A percentile compares a stretch with the other conserved stretches of the same genome.
Evolutionary conservation across 192 early-diverging fungal species (phyloP).

Genomic region (Rhizoclosmatium globosum): DNA sequence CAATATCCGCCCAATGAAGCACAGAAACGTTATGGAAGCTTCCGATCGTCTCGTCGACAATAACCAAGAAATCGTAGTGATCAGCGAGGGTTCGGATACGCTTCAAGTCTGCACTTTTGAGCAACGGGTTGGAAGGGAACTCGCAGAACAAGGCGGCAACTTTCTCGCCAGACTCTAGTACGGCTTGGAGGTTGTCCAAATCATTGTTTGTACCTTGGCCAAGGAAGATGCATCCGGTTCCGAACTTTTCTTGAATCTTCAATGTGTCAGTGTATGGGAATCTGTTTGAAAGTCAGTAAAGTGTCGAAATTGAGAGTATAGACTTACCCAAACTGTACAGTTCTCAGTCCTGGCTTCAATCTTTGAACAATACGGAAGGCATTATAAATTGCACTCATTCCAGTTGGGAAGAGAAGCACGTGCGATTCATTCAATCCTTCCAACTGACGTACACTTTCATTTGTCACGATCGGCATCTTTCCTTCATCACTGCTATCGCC

Average conservation of each 20-base stretch:
- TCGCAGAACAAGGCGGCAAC: conserved; percentile 90
- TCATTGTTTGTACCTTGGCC: conserved; percentile 83
- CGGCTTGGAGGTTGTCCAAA: conserved; percentile 74
- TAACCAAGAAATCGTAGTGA: conserved; percentile 76
- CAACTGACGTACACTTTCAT: conserved; percentile 30
- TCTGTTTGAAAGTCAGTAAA: conserved; percentile 45
- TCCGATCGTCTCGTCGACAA: conserved; percentile 96
- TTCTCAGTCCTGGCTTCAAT: conserved; percentile 60
- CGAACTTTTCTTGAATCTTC: conserved; percentile 96
- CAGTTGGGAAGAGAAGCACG: conserved; percentile 87
- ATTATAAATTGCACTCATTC: conserved; percentile 95
- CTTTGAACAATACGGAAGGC: conserved; percentile 72
- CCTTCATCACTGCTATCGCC: conserved; percentile 31
- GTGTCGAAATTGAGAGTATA: not conserved
- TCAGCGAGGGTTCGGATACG: conserved; percentile 80
- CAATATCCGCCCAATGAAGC: conserved; percentile 81
- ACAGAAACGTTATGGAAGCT: conserved; percentile 90
- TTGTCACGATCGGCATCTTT: not conserved
- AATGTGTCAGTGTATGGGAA: conserved; percentile 98
- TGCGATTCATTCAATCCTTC: conserved; percentile 70
- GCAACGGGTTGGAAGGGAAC: conserved; percentile 93
- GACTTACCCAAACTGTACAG: conserved; percentile 87
- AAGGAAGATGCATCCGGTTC: conserved; percentile 85
- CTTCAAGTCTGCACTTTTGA: conserved; percentile 81
- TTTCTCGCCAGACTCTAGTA: conserved; percentile 63